These are phyloP conservation scores for Ilyonectria mors-panacis DNA, from an alignment of 2,329 filamentous ascomycete species.

Conservation along the genomic window DNA sequence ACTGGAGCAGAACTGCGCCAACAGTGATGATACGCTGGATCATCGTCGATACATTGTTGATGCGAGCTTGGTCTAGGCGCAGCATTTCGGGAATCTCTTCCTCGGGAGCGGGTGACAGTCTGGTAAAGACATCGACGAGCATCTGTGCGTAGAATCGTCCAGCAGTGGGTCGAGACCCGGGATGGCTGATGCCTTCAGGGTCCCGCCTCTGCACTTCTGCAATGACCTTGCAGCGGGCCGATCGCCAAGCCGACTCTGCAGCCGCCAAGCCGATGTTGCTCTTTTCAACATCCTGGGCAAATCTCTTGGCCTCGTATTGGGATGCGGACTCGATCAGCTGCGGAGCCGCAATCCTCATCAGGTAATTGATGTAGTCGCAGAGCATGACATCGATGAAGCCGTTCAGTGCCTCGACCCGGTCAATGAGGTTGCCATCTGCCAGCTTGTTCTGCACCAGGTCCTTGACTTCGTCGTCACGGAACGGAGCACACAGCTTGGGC, in stretches of 20 bases:
- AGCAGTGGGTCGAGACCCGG: slow-evolving; percentile 73
- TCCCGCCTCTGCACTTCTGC: slow-evolving; percentile 78
- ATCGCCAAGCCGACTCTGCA: slow-evolving; percentile 77
- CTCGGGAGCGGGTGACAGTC: slow-evolving; percentile 68
- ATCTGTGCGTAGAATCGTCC: slow-evolving; percentile 83
- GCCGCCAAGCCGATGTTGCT: slow-evolving; percentile 68
- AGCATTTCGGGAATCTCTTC: slow-evolving; percentile 81
- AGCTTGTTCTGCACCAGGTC: slow-evolving; percentile 75
- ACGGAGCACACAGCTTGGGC: slow-evolving; percentile 84
- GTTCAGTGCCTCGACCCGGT: slow-evolving; percentile 82
- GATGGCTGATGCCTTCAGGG: slow-evolving; percentile 75
- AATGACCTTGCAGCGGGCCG: slow-evolving; percentile 74
- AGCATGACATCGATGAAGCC: slow-evolving; percentile 84
- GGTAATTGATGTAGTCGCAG: slow-evolving; percentile 87
- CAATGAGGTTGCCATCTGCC: slow-evolving; percentile 75
- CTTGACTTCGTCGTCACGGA: slow-evolving; percentile 83
- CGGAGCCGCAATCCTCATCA: slow-evolving; percentile 80
- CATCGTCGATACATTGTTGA: slow-evolving; percentile 59
- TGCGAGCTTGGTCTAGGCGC: slow-evolving; percentile 75
- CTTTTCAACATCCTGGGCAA: slow-evolving; percentile 74
- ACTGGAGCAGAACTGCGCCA: slow-evolving; percentile 82
- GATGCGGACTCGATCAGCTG: slow-evolving; percentile 79
- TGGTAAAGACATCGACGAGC: slow-evolving; percentile 82
- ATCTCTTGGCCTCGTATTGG: slow-evolving; percentile 81
- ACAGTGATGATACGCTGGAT: slow-evolving; percentile 76